phyloP scores from a whole-genome alignment of 192 early-diverging fungal species.

The Entomortierella lignicola region DNA sequence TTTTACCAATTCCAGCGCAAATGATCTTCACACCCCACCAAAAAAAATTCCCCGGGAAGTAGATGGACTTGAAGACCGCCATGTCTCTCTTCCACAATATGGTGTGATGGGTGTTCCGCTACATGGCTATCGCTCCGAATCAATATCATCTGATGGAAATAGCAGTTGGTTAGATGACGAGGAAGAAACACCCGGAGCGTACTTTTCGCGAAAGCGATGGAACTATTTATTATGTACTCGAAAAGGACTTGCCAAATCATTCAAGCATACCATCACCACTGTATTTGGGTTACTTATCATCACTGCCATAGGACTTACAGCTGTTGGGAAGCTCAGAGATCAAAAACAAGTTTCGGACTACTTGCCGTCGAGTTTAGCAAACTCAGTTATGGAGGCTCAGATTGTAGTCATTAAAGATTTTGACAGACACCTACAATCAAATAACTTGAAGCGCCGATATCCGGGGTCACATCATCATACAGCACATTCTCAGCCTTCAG shows the following conservation, averaged over 20 bases:
- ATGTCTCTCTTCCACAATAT: neutral
- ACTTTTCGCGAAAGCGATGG: slow-evolving; percentile 21
- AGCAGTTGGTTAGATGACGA: slow-evolving; percentile 22
- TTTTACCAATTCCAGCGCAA: too few relatives aligned
- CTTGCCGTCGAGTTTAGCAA: slow-evolving; percentile 20
- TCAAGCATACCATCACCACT: slow-evolving; percentile 8
- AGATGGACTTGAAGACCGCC: too few relatives aligned
- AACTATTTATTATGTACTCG: slow-evolving; percentile 1
- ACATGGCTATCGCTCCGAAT: slow-evolving; percentile 6
- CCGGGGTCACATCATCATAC: neutral
- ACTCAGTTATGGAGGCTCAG: slow-evolving; percentile 26
- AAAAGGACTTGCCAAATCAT: slow-evolving; percentile 4
- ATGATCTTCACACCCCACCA: too few relatives aligned
- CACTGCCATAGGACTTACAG: slow-evolving; percentile 34
- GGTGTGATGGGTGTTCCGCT: slow-evolving; percentile 17
- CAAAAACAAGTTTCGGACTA: slow-evolving; percentile 22
- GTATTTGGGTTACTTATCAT: slow-evolving; percentile 24
- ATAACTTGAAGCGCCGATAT: neutral
- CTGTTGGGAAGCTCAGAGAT: slow-evolving; percentile 17
- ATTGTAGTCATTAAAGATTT: slow-evolving; percentile 36
- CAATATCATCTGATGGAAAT: slow-evolving; percentile 13
- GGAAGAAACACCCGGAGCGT: neutral
- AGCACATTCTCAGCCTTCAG: neutral
- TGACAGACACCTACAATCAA: neutral
- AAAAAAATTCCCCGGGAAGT: too few relatives aligned